Conservation (phyloP, 768 basidiomycete species). For the Kwoniella bestiolae region DNA sequence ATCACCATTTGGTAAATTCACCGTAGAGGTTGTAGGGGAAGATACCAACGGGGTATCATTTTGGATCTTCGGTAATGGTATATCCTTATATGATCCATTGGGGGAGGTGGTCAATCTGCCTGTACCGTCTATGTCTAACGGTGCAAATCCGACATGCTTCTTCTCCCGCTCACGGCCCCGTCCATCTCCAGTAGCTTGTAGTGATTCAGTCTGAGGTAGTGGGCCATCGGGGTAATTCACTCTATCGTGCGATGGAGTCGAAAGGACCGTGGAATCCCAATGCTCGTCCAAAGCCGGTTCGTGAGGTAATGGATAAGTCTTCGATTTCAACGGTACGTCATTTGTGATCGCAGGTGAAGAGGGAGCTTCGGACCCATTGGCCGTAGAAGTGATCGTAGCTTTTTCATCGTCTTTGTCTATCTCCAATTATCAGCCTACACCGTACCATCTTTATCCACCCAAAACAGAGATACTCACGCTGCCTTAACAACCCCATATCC, state of each 20-base stretch:
- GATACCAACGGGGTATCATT: slow-evolving; percentile 13
- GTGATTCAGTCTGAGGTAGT: background rate
- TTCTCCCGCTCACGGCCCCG: background rate
- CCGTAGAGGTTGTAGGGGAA: slow-evolving; percentile 12
- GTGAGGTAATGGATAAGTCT: slow-evolving; percentile 25
- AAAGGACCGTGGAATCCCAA: slow-evolving; percentile 6
- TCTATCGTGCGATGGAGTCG: background rate
- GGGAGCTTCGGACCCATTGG: slow-evolving; percentile 40
- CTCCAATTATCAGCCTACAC: background rate
- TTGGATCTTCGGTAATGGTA: background rate
- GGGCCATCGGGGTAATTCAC: too few relatives aligned
- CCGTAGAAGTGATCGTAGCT: slow-evolving; percentile 24
- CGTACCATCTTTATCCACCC: background rate
- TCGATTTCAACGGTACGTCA: slow-evolving; percentile 32
- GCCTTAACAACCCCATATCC: slow-evolving; percentile 16
- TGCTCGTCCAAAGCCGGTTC: slow-evolving; percentile 1
- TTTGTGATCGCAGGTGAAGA: slow-evolving; percentile 37
- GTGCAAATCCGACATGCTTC: slow-evolving; percentile 29
- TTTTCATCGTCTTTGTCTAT: slow-evolving; percentile 29
- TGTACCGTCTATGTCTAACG: slow-evolving; percentile 8
- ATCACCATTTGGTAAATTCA: slow-evolving; percentile 4
- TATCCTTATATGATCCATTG: background rate
- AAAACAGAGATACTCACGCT: slow-evolving; percentile 19
- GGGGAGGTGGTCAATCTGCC: slow-evolving; percentile 11
- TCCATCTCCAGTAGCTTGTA: background rate